Evolutionary conservation across 2,329 filamentous ascomycete genomes (phyloP).

Genomic region (Aplosporella prunicola): DNA sequence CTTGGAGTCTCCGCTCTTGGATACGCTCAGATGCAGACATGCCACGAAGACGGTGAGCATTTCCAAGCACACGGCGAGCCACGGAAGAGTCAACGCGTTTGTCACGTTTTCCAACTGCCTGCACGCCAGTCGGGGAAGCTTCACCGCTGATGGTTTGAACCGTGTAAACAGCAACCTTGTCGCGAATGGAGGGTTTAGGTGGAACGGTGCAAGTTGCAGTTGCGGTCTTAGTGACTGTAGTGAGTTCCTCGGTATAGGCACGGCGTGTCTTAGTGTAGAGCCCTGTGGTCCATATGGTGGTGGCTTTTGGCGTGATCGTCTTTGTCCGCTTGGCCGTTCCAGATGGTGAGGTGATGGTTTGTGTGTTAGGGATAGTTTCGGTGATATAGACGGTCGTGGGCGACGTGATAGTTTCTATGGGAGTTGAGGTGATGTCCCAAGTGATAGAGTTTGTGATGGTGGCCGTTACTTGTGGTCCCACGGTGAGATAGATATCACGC

Average conservation of each 20-base stretch:
- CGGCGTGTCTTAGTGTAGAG: conserved; percentile 15
- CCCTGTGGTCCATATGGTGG: conserved; percentile 21
- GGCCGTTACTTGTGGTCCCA: conserved; percentile 23
- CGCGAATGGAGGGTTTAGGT: conserved; percentile 20
- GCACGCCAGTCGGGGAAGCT: conserved; percentile 27
- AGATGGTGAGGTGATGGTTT: conserved; percentile 24
- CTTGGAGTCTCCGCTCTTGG: conserved; percentile 16
- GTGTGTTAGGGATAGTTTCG: conserved; percentile 20
- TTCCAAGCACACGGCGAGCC: conserved; percentile 25
- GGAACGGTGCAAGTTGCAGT: conserved; percentile 30
- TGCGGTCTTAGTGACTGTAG: conserved; percentile 25
- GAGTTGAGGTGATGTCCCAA: conserved; percentile 22
- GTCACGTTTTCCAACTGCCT: conserved; percentile 9
- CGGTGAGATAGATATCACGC: conserved; percentile 28
- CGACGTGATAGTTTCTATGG: conserved; percentile 17
- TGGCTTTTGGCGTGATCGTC: conserved; percentile 23
- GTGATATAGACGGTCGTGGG: conserved; percentile 19
- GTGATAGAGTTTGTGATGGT: conserved; percentile 27
- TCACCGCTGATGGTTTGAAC: too few relatives aligned
- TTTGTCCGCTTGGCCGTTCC: conserved; percentile 26
- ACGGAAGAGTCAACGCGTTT: conserved; percentile 13
- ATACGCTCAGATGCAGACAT: conserved; percentile 15
- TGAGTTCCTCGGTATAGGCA: conserved; percentile 19
- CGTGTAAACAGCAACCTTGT: conserved; percentile 27
- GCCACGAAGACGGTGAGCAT: conserved; percentile 24